Conservation (phyloP, 139 green algal species). For the Auxenochlorella protothecoides region DNA sequence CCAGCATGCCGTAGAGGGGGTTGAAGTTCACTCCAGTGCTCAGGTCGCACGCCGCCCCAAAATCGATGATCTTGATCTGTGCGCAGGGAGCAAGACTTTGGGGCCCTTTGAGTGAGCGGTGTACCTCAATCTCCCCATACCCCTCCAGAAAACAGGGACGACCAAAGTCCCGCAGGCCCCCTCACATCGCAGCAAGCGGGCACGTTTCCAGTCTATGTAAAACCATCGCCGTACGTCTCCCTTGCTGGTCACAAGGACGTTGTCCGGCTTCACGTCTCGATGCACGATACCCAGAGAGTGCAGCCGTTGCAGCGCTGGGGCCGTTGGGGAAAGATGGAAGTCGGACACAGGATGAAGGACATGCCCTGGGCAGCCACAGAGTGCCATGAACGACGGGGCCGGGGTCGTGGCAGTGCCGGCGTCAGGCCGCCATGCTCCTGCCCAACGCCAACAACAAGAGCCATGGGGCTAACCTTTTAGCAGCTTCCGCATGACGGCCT, state of each 20-base stretch:
- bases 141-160: neutral
- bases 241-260: constrained; percentile 67
- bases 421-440: neutral
- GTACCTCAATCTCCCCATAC: neutral
- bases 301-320: constrained; percentile 35
- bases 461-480: constrained; percentile 1
- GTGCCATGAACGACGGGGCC: no score
- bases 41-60: constrained; percentile 82
- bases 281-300: constrained; percentile 81
- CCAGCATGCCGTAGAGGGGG: constrained; percentile 76
- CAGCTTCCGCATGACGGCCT: constrained; percentile 45
- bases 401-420: no score
- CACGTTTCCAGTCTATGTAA: neutral
- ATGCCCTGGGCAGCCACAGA: no score
- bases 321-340: neutral
- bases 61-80: constrained; percentile 84
- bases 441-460: neutral
- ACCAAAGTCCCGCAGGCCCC: neutral
- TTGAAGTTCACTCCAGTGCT: constrained; percentile 91
- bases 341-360: neutral
- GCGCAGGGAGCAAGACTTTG: no score
- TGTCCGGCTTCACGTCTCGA: constrained; percentile 82
- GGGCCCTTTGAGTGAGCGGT: neutral
- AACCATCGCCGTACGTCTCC: constrained; percentile 26
- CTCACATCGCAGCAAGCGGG: neutral